Percentiles rank a stretch among this genome's conserved stretches.
Conservation (phyloP, 352 stramenopile species). For the Phytophthora meadii region DNA sequence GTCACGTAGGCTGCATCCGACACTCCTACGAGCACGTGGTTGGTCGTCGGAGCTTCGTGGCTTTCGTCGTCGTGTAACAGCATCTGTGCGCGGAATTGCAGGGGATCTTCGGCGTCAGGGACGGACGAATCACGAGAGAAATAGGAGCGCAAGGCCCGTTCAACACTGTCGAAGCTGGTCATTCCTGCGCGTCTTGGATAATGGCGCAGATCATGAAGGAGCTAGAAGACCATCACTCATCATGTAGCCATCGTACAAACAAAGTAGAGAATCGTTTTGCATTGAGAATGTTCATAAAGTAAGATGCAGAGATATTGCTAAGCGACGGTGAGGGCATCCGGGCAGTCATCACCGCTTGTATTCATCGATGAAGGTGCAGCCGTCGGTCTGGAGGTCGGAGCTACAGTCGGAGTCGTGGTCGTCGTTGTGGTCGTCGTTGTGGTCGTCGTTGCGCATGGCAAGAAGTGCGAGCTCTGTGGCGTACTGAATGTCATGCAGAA, state of each 20-base stretch:
- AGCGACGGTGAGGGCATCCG: constrained; percentile 14
- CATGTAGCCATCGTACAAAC: constrained; percentile 20
- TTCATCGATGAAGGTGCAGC: background rate
- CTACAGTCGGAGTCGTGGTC: constrained; percentile 8
- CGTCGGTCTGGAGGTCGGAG: background rate
- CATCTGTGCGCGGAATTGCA: constrained; percentile 52
- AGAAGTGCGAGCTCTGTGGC: constrained; percentile 32
- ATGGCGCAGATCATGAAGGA: background rate
- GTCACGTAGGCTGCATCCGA: constrained; percentile 37
- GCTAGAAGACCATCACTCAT: constrained; percentile 11
- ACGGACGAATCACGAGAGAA: constrained; percentile 33
- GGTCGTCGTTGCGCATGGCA: constrained; percentile 17
- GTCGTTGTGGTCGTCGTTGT: constrained; percentile 4
- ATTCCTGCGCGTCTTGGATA: background rate
- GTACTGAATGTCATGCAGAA: constrained; percentile 38
- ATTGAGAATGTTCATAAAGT: constrained; percentile 20
- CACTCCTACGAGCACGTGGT: constrained; percentile 28
- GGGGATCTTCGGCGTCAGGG: constrained; percentile 44
- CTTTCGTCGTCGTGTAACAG: constrained; percentile 18
- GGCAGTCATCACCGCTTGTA: constrained; percentile 23
- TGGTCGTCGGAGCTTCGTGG: constrained; percentile 1
- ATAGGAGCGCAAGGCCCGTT: constrained; percentile 28
- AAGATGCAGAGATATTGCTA: constrained; percentile 4
- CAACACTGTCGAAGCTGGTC: constrained; percentile 9
- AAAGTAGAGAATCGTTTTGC: constrained; percentile 9